Evolutionary conservation across 345 rosid species (phyloP), one percentile per base, ranked within the genome.

Genomic region (Pistacia integerrima): DNA sequence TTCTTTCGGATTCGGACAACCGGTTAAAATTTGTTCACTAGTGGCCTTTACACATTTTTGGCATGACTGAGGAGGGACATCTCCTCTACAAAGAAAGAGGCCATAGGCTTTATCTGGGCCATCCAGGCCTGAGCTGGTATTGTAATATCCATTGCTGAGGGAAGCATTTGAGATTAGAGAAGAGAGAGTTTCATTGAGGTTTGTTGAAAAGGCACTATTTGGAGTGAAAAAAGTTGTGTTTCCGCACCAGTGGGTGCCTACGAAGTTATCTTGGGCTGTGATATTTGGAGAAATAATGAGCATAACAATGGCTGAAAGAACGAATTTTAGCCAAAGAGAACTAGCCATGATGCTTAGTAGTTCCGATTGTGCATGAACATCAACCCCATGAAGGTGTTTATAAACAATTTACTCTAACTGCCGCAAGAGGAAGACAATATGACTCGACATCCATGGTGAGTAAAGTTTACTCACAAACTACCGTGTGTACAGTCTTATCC

Each of bases 1-100:
- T 30, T 74, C 64, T 84, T 84, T 84, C 55, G 75, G 75, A 13
- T 64, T 61, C 9, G 90, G 84, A 72, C 91, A 86, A 17, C 16
- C 16, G 5, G 69, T 41, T 69, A 72, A 60, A 14, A 86, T 20
- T 3, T 33, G 72, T 10, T 64, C 54, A 2, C n/a, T 36, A 3
- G 59, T 61, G 17, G 58, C 44, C 17, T 44, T 52, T 11, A 72
- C 77, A 30, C 83, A 81, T 33, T 8, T 12, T 3, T 48, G 69
- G 14, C 33, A 30, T 30, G 33, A 30, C 33, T 30, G 33, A 30
- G 33, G 33, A 30, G 33, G 0, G 9, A 62, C 3, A 49, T 81
- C 78, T 0, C 80, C 80, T 4, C 78, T 55, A 74, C 80, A 81
- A 69, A 72, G 80, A 72, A 59, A 76, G 52, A 72, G 73, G 25